phyloP scores from a whole-genome alignment of 805 yeast species.

The Yarrowia osloensis region DNA sequence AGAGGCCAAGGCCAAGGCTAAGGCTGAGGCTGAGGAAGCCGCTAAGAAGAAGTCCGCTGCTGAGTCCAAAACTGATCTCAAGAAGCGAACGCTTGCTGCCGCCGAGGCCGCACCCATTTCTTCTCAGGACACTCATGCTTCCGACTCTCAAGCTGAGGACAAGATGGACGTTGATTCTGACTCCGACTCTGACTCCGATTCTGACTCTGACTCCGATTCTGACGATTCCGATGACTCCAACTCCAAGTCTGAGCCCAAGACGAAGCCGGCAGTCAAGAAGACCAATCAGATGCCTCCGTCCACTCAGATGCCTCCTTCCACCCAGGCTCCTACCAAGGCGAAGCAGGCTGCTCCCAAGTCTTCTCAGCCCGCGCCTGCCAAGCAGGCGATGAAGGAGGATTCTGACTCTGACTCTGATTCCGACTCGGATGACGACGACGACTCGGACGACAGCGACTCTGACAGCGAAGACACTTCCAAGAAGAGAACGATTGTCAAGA shows the following conservation, averaged over 20 bases:
- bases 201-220: neutral
- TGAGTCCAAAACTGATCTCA: neutral
- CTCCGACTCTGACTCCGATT: neutral
- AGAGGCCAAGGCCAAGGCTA: too few species aligned
- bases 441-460: neutral
- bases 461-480: slow-evolving; percentile 6
- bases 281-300: slow-evolving; percentile 2
- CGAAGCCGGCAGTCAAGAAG: neutral
- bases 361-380: neutral
- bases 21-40: too few species aligned
- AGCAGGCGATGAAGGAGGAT: neutral
- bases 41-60: neutral
- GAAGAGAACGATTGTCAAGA: slow-evolving; percentile 16
- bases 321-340: neutral
- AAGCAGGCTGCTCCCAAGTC: neutral
- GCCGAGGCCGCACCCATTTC: neutral
- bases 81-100: neutral
- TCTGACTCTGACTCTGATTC: neutral
- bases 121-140: slow-evolving; percentile 11
- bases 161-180: neutral
- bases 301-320: neutral
- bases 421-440: neutral
- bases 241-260: neutral
- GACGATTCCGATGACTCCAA: slow-evolving; percentile 4
- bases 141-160: neutral